These are phyloP conservation scores for Strobilomyces dryophilus DNA, from an alignment of 768 basidiomycete genomes.

Conservation along the genomic window DNA sequence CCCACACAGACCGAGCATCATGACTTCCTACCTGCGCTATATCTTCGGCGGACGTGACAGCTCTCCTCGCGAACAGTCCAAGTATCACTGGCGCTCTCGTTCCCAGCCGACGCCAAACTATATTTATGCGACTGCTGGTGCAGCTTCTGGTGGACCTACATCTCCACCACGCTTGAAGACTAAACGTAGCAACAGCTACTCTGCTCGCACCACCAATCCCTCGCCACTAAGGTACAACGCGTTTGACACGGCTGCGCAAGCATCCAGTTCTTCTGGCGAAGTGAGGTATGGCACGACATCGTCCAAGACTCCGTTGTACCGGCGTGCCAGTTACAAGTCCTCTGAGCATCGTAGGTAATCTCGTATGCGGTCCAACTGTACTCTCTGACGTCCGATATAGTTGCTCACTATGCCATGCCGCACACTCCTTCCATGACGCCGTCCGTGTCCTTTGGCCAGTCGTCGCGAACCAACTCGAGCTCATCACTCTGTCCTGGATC, in stretches of 20 bases:
- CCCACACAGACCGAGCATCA: constrained; percentile 21
- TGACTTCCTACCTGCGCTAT: constrained; percentile 51
- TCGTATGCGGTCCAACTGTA: not conserved
- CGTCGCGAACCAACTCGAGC: constrained; percentile 50
- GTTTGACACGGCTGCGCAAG: constrained; percentile 28
- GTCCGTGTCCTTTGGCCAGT: constrained; percentile 34
- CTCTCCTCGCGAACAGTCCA: constrained; percentile 30
- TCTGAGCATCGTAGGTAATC: constrained; percentile 43
- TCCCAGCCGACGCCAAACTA: constrained; percentile 38
- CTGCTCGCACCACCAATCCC: constrained; percentile 33
- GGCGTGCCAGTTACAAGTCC: constrained; percentile 41
- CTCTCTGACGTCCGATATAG: constrained; percentile 12
- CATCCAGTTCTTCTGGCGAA: constrained; percentile 25
- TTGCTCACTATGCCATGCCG: constrained; percentile 30
- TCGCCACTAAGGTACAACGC: constrained; percentile 41
- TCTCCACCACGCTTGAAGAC: constrained; percentile 35
- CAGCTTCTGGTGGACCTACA: constrained; percentile 27
- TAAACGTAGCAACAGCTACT: constrained; percentile 39
- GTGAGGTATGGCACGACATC: constrained; percentile 32
- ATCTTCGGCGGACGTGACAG: constrained; percentile 37
- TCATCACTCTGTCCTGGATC: constrained; percentile 44
- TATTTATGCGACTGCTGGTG: constrained; percentile 37
- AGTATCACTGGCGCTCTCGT: constrained; percentile 41
- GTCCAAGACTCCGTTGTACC: constrained; percentile 33
- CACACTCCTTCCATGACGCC: constrained; percentile 29